phyloP scores from a whole-genome alignment of 2,329 filamentous ascomycete genomes.

The Stemphylium lycopersici region DNA sequence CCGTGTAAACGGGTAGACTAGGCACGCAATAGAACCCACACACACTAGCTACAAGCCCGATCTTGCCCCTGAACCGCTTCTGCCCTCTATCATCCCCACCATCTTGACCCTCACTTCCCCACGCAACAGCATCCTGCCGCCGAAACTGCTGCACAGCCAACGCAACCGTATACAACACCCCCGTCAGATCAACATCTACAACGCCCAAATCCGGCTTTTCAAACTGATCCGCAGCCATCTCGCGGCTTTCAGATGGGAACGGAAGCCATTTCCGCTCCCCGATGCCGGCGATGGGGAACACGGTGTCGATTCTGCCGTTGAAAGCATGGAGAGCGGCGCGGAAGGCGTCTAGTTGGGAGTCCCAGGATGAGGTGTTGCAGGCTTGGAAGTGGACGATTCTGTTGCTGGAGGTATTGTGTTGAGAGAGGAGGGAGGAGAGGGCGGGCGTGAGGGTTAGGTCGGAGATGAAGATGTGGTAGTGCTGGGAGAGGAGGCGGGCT shows the following conservation, averaged over 20 bases:
- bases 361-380: constrained; percentile 46
- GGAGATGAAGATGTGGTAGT: constrained; percentile 59
- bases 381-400: constrained; percentile 28
- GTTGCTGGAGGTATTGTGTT: constrained; percentile 29
- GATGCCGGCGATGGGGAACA: constrained; percentile 52
- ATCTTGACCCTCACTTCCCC: constrained; percentile 12
- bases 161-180: constrained; percentile 51
- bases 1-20: constrained; percentile 52
- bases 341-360: constrained; percentile 48
- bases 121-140: constrained; percentile 41
- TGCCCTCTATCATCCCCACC: constrained; percentile 2
- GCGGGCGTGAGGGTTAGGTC: constrained; percentile 21
- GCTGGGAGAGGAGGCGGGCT: constrained; percentile 34
- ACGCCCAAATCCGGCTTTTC: constrained; percentile 48
- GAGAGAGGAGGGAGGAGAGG: neutral
- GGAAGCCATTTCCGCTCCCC: constrained; percentile 49
- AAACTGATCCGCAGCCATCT: constrained; percentile 34
- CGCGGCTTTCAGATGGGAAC: constrained; percentile 12
- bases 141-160: constrained; percentile 55
- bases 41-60: constrained; percentile 46
- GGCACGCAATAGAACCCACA: constrained; percentile 53
- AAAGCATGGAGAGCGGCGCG: constrained; percentile 41
- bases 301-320: constrained; percentile 49
- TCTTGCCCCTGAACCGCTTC: constrained; percentile 45
- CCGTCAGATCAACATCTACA: constrained; percentile 51